Conservation (phyloP, 441 rosid species). For the Populus hybrid region DNA sequence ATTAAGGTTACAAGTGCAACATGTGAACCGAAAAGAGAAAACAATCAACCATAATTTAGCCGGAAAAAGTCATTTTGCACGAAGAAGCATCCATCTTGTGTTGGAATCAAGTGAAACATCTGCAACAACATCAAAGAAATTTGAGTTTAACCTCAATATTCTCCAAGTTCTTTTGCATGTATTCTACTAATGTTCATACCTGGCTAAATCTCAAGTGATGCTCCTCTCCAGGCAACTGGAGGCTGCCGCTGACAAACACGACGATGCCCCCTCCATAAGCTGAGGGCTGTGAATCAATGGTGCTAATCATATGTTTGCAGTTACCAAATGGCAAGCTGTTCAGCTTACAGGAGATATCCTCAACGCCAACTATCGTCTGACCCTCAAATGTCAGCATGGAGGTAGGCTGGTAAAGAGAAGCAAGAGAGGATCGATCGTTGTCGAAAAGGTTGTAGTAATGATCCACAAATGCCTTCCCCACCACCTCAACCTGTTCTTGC, state of each 20-base stretch:
- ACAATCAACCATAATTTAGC: conserved; percentile 61
- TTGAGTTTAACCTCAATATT: conserved; percentile 2
- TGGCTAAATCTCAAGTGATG: conserved; percentile 73
- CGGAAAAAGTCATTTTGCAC: conserved; percentile 89
- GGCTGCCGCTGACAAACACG: conserved; percentile 78
- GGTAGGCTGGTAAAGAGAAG: conserved; percentile 52
- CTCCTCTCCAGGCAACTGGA: conserved; percentile 64
- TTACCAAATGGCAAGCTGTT: conserved; percentile 59
- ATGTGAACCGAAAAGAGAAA: neutral
- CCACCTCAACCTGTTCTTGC: conserved; percentile 62
- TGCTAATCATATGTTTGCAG: conserved; percentile 59
- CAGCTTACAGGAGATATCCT: conserved; percentile 54
- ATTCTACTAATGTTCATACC: conserved; percentile 33
- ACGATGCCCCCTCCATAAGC: conserved; percentile 55
- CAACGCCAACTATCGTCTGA: conserved; percentile 50
- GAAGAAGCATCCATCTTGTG: conserved; percentile 51
- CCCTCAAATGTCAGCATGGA: conserved; percentile 84
- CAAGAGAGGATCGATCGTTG: conserved; percentile 46
- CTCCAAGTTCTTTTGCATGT: neutral
- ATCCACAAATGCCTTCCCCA: conserved; percentile 73
- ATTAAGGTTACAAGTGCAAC: neutral
- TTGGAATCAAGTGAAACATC: conserved; percentile 79
- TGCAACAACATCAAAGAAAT: conserved; percentile 29
- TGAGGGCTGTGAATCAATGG: conserved; percentile 72
- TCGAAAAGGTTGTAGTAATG: conserved; percentile 77